These are phyloP conservation scores for Sphaerosporella brunnea DNA, from an alignment of 495 filamentous ascomycete species.

Conservation along the genomic window DNA sequence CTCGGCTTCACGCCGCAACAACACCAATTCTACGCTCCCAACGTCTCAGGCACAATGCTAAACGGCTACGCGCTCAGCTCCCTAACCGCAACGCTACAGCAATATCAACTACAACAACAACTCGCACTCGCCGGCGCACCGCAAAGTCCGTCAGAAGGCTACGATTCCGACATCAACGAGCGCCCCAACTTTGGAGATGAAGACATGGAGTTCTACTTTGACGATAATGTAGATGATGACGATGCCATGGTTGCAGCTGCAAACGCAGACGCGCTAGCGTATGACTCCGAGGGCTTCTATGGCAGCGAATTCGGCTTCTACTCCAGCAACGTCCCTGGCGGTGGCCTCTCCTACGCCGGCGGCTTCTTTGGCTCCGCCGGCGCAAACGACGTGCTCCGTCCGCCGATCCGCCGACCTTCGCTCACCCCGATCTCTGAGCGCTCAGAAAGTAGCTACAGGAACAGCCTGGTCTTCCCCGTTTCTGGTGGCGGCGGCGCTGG, in stretches of 20 bases:
- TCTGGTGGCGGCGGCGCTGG: constrained; percentile 11
- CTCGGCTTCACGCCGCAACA: constrained; percentile 21
- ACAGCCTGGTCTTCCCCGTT: constrained; percentile 41
- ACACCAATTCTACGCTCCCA: constrained; percentile 22
- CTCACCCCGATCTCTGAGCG: constrained; percentile 92
- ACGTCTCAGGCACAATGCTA: constrained; percentile 22
- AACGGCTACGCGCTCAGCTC: constrained; percentile 17
- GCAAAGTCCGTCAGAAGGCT: background rate
- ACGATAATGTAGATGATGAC: constrained; percentile 51
- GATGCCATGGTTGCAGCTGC: constrained; percentile 86
- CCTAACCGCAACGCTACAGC: constrained; percentile 21
- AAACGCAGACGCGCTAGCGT: constrained; percentile 82
- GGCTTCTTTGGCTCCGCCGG: constrained; percentile 77
- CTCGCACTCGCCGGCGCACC: constrained; percentile 19
- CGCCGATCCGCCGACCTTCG: constrained; percentile 67
- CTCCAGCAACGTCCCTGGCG: constrained; percentile 33
- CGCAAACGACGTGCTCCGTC: constrained; percentile 43
- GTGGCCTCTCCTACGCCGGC: constrained; percentile 33
- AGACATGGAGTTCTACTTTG: constrained; percentile 20
- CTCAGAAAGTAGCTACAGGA: constrained; percentile 87
- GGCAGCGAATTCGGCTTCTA: constrained; percentile 98
- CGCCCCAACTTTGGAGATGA: constrained; percentile 5
- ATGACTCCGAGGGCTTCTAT: constrained; percentile 83
- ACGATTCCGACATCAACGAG: constrained; percentile 1
- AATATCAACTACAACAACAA: constrained; percentile 25